phyloP scores from a whole-genome alignment of 495 filamentous ascomycete genomes.

The Venustampulla echinocandica region DNA sequence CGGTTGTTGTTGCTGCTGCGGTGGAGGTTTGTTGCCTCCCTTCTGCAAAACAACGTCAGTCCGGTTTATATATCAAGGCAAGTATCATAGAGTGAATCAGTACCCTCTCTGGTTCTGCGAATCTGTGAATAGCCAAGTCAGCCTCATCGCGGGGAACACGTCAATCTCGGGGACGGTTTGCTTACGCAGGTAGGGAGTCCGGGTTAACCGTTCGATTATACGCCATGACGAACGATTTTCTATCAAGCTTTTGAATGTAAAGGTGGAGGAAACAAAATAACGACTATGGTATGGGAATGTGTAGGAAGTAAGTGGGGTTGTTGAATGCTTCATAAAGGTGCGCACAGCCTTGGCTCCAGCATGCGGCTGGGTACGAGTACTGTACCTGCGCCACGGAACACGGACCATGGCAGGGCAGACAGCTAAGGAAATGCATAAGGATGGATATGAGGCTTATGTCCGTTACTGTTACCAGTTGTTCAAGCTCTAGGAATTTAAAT shows the following conservation, averaged over 20 bases:
- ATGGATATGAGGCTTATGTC: too few species aligned
- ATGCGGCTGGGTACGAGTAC: background rate
- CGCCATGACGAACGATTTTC: conserved; percentile 53
- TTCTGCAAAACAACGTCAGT: conserved; percentile 1
- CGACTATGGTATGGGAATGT: too few species aligned
- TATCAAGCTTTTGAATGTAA: background rate
- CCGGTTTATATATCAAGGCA: background rate
- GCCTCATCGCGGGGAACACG: background rate
- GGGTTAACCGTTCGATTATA: conserved; percentile 91
- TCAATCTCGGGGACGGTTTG: conserved; percentile 16
- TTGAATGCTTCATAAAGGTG: too few species aligned
- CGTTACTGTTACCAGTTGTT: too few species aligned
- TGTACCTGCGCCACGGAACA: too few species aligned
- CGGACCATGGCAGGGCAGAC: too few species aligned
- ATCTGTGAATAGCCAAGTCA: conserved; percentile 42
- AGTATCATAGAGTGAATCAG: conserved; percentile 7
- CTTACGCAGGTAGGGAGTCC: conserved; percentile 94
- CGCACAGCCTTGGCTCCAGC: background rate
- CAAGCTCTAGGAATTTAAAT: too few species aligned
- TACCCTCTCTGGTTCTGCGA: conserved; percentile 93
- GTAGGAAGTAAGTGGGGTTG: too few species aligned
- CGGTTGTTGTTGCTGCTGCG: conserved; percentile 15
- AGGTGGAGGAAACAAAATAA: too few species aligned
- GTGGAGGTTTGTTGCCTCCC: conserved; percentile 9
- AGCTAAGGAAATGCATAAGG: too few species aligned